Evolutionary conservation across 352 stramenopile genomes (phyloP).

Genomic region (Pythium rishiriense): DNA sequence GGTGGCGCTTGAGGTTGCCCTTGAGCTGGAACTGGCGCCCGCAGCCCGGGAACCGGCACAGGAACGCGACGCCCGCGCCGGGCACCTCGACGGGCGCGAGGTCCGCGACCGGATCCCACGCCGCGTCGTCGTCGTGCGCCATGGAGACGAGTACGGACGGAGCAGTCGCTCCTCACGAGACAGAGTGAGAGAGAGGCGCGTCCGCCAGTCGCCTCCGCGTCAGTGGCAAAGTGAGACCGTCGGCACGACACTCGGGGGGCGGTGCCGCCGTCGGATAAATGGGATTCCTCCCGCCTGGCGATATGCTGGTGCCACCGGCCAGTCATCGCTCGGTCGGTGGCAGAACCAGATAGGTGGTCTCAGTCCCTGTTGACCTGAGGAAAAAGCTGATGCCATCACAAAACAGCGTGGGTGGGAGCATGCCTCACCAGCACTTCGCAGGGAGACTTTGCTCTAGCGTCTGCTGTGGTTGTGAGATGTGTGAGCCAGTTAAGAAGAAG

Average conservation of each 20-base stretch:
- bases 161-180: not conserved
- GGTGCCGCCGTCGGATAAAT: conserved; percentile 30
- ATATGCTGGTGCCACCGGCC: conserved; percentile 14
- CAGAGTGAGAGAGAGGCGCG: not conserved
- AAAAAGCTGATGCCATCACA: not conserved
- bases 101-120: conserved; percentile 21
- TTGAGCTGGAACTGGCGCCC: conserved; percentile 37
- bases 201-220: not conserved
- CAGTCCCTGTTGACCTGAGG: not conserved
- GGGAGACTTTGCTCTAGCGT: too few species aligned
- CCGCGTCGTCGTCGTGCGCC: not conserved
- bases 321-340: not conserved
- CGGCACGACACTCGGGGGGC: too few species aligned
- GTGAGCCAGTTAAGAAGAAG: too few species aligned
- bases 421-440: too few species aligned
- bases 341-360: conserved; percentile 13
- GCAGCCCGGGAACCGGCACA: conserved; percentile 34
- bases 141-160: not conserved
- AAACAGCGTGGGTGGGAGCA: conserved; percentile 3
- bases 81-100: conserved; percentile 17
- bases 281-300: not conserved
- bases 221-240: too few species aligned
- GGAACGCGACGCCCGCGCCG: conserved; percentile 8
- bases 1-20: conserved; percentile 44
- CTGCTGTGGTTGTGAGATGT: too few species aligned